Evolutionary conservation across 441 rosid species (phyloP), one percentile per base, ranked within the genome.

Genomic region (Eugenia klotzschiana): DNA sequence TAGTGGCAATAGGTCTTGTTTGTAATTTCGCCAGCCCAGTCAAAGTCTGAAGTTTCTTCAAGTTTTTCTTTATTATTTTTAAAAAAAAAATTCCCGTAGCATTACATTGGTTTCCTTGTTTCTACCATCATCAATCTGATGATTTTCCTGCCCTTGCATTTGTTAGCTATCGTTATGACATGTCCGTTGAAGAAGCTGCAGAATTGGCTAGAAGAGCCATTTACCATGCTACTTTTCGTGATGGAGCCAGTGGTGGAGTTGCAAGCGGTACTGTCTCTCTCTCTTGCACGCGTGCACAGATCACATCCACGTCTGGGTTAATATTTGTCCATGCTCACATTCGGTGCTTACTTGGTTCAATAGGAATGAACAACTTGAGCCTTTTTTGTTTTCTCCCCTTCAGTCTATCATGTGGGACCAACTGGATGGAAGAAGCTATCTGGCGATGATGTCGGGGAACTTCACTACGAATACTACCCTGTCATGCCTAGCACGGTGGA

Each of bases 241-340:
- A 97, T 88, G 99, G 96, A 79, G 99, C 99, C 87, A 97, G 99
- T 89, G 99, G 99, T 88, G 99, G 99, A 84, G 98, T 97, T 69
- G 99, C 98, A 74, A 97, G 99, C 87, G 99, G 99, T 97, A 89
- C 57, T n/a, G 33, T 56, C 40, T 55, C 84, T 77, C 80, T 51
- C 72, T 81, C 79, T 80, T 54, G 46, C 18, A 18, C 25, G 18
- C 54, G 72, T 27, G 60, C n/a, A 1, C 52, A 37, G 27, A 43
- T 49, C 52, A 1, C 16, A 13, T 26, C 56, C 43, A 0, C 54
- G 16, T 57, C 13, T 14, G 51, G 53, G 14, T 74, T 15, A n/a
- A 22, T 22, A 37, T 16, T 40, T 85, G 53, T 69, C 49, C 40
- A 80, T 74, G 79, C 69, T 69, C 64, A 79, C 46, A 9, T 20